phyloP scores from a whole-genome alignment of 2,329 filamentous ascomycete species.

The Periconia macrospinosa region DNA sequence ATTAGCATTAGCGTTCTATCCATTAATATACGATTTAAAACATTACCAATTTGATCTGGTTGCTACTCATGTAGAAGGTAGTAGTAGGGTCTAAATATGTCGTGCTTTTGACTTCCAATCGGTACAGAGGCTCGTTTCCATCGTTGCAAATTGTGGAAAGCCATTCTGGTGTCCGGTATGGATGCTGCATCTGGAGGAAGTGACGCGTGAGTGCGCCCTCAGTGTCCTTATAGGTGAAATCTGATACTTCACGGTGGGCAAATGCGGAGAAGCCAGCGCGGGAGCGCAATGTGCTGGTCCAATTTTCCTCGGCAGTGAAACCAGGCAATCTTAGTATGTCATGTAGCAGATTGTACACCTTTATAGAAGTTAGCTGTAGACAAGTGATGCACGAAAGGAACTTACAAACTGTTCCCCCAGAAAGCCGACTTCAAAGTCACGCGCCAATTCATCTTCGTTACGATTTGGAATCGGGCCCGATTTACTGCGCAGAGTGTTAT shows the following conservation, averaged over 20 bases:
- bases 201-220: constrained; percentile 8
- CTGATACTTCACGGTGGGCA: constrained; percentile 4
- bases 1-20: too few species aligned
- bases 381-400: neutral
- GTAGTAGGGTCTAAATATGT: too few species aligned
- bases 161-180: constrained; percentile 7
- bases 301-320: constrained; percentile 8
- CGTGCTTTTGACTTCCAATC: too few species aligned
- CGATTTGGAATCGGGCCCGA: constrained; percentile 4
- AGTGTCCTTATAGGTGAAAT: constrained; percentile 11
- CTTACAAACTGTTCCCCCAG: constrained; percentile 12
- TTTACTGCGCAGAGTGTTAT: too few species aligned
- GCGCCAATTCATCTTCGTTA: constrained; percentile 6
- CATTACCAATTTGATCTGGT: too few species aligned
- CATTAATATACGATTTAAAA: too few species aligned
- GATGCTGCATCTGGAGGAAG: constrained; percentile 10
- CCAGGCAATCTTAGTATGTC: constrained; percentile 6
- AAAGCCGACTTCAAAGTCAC: constrained; percentile 12
- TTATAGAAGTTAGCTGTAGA: constrained; percentile 1
- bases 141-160: neutral
- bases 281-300: constrained; percentile 10
- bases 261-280: constrained; percentile 8
- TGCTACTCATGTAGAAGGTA: too few species aligned
- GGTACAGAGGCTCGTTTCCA: too few species aligned
- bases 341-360: constrained; percentile 8